Percentiles rank a stretch among this genome's conserved stretches.
These are phyloP conservation scores for Erythrophleum fordii DNA, from an alignment of 306 rosid genomes.

Conservation along the genomic window DNA sequence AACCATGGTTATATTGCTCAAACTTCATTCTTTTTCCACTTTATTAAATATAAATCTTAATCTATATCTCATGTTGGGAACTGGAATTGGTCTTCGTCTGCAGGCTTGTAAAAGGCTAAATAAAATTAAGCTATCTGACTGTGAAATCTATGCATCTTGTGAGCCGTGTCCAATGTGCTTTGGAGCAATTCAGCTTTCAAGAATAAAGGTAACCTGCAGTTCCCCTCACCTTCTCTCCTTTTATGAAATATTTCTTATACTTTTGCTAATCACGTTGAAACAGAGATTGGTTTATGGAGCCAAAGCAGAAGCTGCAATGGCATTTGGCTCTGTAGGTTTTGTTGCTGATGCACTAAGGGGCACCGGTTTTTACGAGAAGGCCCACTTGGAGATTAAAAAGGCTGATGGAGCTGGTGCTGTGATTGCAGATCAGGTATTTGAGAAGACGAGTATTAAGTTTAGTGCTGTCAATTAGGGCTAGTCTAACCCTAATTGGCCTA, in stretches of 20 bases:
- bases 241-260: not conserved
- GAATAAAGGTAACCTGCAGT: conserved; percentile 58
- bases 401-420: conserved; percentile 70
- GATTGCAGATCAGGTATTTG: conserved; percentile 78
- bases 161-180: conserved; percentile 93
- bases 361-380: conserved; percentile 63
- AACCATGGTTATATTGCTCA: not conserved
- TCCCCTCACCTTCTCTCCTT: not conserved
- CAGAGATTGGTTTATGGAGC: conserved; percentile 86
- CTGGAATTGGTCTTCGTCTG: conserved; percentile 8
- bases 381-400: conserved; percentile 65
- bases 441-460: conserved; percentile 61
- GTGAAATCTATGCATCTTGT: conserved; percentile 79
- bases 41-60: not conserved
- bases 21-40: not conserved
- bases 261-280: not conserved
- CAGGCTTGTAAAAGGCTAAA: conserved; percentile 82
- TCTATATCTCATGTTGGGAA: not conserved
- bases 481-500: not conserved
- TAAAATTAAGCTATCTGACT: conserved; percentile 65
- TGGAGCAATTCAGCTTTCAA: conserved; percentile 77
- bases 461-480: not conserved
- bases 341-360: conserved; percentile 76
- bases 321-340: conserved; percentile 67
- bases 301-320: conserved; percentile 77